Base-by-base conservation (phyloP, 2,329 filamentous ascomycete genomes). In the Fusarium sp. region DNA sequence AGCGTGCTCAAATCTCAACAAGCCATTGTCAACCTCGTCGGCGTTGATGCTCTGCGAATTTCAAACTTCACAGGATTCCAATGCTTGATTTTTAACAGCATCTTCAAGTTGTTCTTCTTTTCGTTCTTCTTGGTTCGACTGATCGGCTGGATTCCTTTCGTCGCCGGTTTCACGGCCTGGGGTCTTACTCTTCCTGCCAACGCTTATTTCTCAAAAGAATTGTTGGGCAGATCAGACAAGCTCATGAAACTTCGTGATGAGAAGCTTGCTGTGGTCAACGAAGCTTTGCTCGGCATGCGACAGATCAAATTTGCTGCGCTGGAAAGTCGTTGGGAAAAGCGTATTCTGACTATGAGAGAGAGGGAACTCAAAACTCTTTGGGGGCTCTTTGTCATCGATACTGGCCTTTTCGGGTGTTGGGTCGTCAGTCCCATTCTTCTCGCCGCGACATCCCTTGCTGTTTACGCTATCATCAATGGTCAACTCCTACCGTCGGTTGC, bases 301-400 rank as follows among this genome's bases (percentile, higher is more conserved):
- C 93, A 96, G 78, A 93, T 96, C 81, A 96, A 96, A 75, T 94
- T 95, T 72, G 92, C 92, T 1, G 92, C 92, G 2, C 80, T 94
- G 3, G 93, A 95, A 77, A 81, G 83, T 22, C 88, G 92, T 71
- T 95, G 93, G 92, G 88, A 94, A 77, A 83, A 85, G 18, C 91
- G 90, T 65, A 92, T 96, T 44, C 68, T 76, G 79, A 85, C 66
- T 78, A 85, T 66, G 87, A 85, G 93, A 74, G 86, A 90, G 45
- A 86, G 85, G 48, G 93, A 95, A 76, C 84, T 95, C 12, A 79
- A 80, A 7, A 88, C 87, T 24, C 85, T 93, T 37, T 92, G 91
- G 88, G 84, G 82, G 41, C 86, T 89, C 3, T 94, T 93, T 73
- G 75, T 85, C 48, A 86, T 85, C 44, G 91, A 94, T 74, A 85